A percentile compares a stretch with the other conserved stretches of the same genome.
Evolutionary conservation across 225 moss, liverwort and hornwort genomes (phyloP).

Genomic region (Physcomitrellopsis africana): DNA sequence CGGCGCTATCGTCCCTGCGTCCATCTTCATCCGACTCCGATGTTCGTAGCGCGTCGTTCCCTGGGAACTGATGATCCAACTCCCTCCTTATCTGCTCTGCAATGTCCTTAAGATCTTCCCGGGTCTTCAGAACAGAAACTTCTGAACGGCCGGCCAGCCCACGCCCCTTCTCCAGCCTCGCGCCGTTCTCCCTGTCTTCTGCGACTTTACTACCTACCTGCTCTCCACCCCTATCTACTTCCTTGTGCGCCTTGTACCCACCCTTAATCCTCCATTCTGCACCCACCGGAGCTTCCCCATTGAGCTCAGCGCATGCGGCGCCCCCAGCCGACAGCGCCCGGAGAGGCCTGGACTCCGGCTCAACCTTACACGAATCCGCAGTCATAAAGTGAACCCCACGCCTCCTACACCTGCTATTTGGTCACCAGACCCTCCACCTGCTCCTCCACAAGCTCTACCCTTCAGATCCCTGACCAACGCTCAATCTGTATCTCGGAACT

Average conservation of each 20-base stretch:
- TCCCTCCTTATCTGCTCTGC: slow-evolving; percentile 58
- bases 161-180: slow-evolving; percentile 29
- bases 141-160: slow-evolving; percentile 29
- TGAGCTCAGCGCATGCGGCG: slow-evolving; percentile 36
- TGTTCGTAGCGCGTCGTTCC: slow-evolving; percentile 34
- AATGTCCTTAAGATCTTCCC: slow-evolving; percentile 48
- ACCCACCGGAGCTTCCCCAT: slow-evolving; percentile 32
- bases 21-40: slow-evolving; percentile 51
- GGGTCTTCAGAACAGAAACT: slow-evolving; percentile 30
- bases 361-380: slow-evolving; percentile 62
- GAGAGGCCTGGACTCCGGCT: slow-evolving; percentile 55
- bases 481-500: slow-evolving; percentile 64
- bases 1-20: slow-evolving; percentile 55
- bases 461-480: slow-evolving; percentile 78
- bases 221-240: slow-evolving; percentile 40
- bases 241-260: slow-evolving; percentile 40
- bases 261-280: slow-evolving; percentile 44
- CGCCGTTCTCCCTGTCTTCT: slow-evolving; percentile 23
- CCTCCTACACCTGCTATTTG: neutral
- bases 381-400: slow-evolving; percentile 61
- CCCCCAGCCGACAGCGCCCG: slow-evolving; percentile 33
- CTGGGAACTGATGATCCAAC: slow-evolving; percentile 56
- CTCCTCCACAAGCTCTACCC: slow-evolving; percentile 36
- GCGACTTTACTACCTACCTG: neutral
- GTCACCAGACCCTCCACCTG: neutral